These are phyloP conservation scores for Eucalyptus victrix DNA, from an alignment of 345 rosid species.

Conservation along the genomic window DNA sequence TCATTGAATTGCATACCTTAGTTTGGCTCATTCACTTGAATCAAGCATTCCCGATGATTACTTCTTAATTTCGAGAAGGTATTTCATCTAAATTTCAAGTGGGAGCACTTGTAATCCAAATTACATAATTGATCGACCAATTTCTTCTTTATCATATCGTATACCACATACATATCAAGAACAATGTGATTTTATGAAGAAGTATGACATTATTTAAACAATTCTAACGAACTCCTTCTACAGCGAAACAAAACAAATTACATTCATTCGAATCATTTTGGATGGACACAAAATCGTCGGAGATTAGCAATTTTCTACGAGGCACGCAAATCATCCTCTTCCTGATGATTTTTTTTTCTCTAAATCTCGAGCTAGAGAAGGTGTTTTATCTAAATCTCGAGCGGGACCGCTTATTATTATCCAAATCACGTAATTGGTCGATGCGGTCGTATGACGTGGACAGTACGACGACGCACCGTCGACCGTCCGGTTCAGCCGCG, in stretches of 20 bases:
- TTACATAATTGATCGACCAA: not conserved
- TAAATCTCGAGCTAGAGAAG: not conserved
- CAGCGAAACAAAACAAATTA: not conserved
- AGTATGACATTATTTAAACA: not conserved
- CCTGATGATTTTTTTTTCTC: not conserved
- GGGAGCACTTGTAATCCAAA: not conserved
- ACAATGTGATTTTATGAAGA: too few relatives aligned
- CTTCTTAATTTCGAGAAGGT: not conserved
- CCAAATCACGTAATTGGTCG: not conserved
- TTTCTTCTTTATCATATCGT: too few relatives aligned
- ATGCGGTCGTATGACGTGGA: not conserved
- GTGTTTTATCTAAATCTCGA: not conserved
- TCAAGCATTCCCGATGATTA: not conserved
- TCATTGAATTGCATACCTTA: not conserved
- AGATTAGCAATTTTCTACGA: too few relatives aligned
- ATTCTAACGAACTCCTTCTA: not conserved
- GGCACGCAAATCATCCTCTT: not conserved
- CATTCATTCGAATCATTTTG: too few relatives aligned
- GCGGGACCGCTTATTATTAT: not conserved
- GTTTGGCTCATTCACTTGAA: not conserved
- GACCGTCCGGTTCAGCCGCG: not conserved
- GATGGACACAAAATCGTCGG: too few relatives aligned
- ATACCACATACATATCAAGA: accelerated
- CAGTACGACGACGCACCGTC: not conserved
- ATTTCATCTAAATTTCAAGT: not conserved